These are phyloP conservation scores for Ricinus communis DNA, from an alignment of 345 rosid species.

Conservation along the genomic window DNA sequence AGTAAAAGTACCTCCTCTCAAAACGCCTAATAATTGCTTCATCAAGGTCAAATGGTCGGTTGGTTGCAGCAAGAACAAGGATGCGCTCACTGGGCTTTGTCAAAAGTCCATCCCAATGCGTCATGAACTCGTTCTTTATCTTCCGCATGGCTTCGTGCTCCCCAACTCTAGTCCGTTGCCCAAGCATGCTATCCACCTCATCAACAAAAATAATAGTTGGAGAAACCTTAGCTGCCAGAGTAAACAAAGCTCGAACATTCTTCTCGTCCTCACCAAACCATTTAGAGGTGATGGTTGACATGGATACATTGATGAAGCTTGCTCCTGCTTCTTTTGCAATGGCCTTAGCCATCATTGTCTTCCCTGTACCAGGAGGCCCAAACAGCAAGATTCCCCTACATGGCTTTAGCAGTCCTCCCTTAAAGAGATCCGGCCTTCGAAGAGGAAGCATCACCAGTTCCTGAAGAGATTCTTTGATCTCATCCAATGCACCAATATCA, in stretches of 20 bases:
- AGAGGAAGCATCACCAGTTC: slow-evolving; percentile 98
- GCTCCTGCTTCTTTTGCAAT: slow-evolving; percentile 95
- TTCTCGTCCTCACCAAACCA: slow-evolving; percentile 99
- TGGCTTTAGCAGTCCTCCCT: slow-evolving; percentile 84
- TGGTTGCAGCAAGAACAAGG: slow-evolving; percentile 95
- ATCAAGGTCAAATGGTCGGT: slow-evolving; percentile 93
- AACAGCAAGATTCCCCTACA: slow-evolving; percentile 95
- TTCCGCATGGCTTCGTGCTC: slow-evolving; percentile 94
- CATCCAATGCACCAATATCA: slow-evolving; percentile 89
- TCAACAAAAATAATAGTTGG: slow-evolving; percentile 93
- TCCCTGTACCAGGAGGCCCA: slow-evolving; percentile 98
- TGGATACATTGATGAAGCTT: slow-evolving; percentile 90
- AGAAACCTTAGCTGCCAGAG: slow-evolving; percentile 84
- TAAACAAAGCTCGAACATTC: slow-evolving; percentile 88
- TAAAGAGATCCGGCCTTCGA: slow-evolving; percentile 83
- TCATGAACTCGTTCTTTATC: slow-evolving; percentile 84
- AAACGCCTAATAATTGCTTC: slow-evolving; percentile 94
- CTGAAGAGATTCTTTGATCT: slow-evolving; percentile 84
- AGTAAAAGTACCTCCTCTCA: slow-evolving; percentile 63
- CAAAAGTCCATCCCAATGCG: slow-evolving; percentile 90
- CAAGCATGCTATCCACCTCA: slow-evolving; percentile 98
- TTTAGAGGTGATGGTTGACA: slow-evolving; percentile 96
- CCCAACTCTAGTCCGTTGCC: slow-evolving; percentile 86
- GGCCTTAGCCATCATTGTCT: slow-evolving; percentile 98
- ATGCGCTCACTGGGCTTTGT: slow-evolving; percentile 76